Base-by-base conservation (phyloP, 2,329 filamentous ascomycete species). In the Cercospora sp. region DNA sequence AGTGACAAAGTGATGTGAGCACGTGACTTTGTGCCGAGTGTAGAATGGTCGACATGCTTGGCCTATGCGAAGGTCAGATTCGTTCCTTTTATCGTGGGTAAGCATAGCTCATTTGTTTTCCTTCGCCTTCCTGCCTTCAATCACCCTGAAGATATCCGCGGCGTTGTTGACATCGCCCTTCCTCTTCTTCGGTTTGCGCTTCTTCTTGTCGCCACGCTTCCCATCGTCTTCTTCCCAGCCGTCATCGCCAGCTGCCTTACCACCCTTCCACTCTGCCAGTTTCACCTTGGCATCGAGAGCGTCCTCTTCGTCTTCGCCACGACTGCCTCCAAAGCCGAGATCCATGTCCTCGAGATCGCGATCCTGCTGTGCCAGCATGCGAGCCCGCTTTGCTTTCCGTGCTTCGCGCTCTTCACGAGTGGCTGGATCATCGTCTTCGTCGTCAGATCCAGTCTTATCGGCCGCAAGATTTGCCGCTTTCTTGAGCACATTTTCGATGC, bases 271-370 rank as follows among this genome's bases (percentile, higher is more conserved):
- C 74, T 88, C 82, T 45, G 87, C 88, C 65, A 94, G 79, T 81
- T 91, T 92, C 70, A 92, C 81, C 72, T 86, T 88, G 53, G 83
- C 77, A 0, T 79, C 80, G 10, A 84, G 74, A 10, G 82, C 77
- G 49, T 93, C 94, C 68, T 94, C 94, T 61, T 94, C 93, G 75
- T 97, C 95, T 64, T 92, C 93, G 75, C 92, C 90, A 30, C 94
- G 87, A 76, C 91, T 95, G 21, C 89, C 92, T 37, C 95, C 95
- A 76, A 99, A 98, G 69, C 94, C 94, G 84, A 98, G 88, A 76
- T 99, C 95, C 81, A 99, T 86, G 80, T 99, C 94, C 66, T 94
- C 89, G 59, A 93, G 88, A 77, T 98, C 94, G 59, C 94, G 87
- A 73, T 91, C 90, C 65, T 89, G 81, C n/a, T 81, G 82, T 9